Percentiles rank a stretch among this genome's conserved stretches.
These are phyloP conservation scores for Physcia stellaris DNA, from an alignment of 495 filamentous ascomycete genomes.

Conservation along the genomic window DNA sequence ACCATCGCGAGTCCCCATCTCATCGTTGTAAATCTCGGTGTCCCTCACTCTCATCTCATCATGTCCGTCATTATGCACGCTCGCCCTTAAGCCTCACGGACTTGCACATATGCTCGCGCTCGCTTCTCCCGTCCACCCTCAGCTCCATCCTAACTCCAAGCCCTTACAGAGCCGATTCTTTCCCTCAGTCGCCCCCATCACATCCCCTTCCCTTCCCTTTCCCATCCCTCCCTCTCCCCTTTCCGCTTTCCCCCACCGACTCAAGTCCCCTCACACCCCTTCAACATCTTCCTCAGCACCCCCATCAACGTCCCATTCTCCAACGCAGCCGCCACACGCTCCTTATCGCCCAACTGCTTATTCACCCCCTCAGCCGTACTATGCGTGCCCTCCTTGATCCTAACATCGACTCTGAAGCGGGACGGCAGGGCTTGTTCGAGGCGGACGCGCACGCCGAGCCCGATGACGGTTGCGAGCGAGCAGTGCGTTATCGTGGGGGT, in stretches of 20 bases:
- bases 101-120: no score
- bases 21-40: no score
- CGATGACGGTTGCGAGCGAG: slow-evolving; percentile 90
- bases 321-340: slow-evolving; percentile 84
- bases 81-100: no score
- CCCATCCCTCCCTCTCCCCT: no score
- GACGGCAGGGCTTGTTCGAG: slow-evolving; percentile 83
- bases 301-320: slow-evolving; percentile 86
- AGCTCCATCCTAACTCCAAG: no score
- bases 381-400: slow-evolving; percentile 93
- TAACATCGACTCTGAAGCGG: slow-evolving; percentile 83
- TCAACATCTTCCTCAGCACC: slow-evolving; percentile 84
- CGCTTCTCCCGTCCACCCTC: no score
- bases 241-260: no score
- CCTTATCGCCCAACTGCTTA: slow-evolving; percentile 92
- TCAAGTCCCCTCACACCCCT: slow-evolving; percentile 31
- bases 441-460: slow-evolving; percentile 79
- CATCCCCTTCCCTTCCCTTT: neutral
- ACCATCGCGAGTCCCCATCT: no score
- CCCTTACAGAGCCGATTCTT: slow-evolving; percentile 1
- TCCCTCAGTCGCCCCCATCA: neutral
- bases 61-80: no score
- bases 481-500: slow-evolving; percentile 98
- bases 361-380: slow-evolving; percentile 88
- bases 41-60: no score